phyloP scores from a whole-genome alignment of 257 asterid genomes.

The Solanum sejunctum region DNA sequence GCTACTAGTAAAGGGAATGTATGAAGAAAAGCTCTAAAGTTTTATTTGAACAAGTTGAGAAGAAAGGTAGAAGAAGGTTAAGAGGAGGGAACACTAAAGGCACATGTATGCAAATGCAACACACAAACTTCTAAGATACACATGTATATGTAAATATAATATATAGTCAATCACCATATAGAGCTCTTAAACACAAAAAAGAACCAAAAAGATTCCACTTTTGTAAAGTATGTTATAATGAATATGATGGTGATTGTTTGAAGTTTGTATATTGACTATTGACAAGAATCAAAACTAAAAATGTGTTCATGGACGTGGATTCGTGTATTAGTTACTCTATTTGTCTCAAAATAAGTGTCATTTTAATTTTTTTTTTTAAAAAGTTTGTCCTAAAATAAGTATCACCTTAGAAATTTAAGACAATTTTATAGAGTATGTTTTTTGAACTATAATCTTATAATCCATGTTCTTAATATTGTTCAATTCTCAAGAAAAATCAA shows the following conservation, averaged over 20 bases:
- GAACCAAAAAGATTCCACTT: neutral
- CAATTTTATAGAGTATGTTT: neutral
- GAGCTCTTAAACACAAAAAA: neutral
- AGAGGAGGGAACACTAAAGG: neutral
- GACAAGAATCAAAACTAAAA: neutral
- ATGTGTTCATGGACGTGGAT: neutral
- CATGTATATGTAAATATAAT: neutral
- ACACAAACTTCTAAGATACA: neutral
- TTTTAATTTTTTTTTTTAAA: neutral
- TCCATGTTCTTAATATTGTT: neutral
- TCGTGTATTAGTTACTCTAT: neutral
- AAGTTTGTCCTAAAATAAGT: fast-evolving
- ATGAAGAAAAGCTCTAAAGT: neutral
- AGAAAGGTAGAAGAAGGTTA: neutral
- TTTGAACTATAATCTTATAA: neutral
- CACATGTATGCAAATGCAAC: constrained; percentile 1
- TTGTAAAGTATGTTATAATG: neutral
- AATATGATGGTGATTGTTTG: neutral
- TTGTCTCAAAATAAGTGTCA: neutral
- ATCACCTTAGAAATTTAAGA: neutral
- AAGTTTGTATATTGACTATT: neutral
- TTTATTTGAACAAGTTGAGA: neutral
- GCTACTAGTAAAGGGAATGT: neutral
- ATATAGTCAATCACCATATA: neutral
- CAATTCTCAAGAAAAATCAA: no score